phyloP scores from a whole-genome alignment of 805 yeast genomes.

The Zygosaccharomyces bailii region DNA sequence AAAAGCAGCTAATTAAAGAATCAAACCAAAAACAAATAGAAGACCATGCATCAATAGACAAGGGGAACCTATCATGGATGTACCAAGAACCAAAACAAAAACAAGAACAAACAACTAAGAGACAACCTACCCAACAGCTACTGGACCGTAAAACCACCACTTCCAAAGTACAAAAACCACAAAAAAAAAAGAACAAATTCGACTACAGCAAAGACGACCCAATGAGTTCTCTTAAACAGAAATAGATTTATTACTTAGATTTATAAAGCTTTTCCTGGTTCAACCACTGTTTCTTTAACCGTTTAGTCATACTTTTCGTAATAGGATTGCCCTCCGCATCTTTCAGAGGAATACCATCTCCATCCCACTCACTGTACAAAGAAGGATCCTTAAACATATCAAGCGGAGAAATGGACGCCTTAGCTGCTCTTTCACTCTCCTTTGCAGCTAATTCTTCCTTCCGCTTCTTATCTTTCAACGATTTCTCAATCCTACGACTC shows the following conservation, averaged over 20 bases:
- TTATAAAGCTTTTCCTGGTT: slow-evolving; percentile 79
- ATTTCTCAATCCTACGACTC: slow-evolving; percentile 54
- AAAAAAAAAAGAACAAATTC: slow-evolving; percentile 7
- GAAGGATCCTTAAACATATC: slow-evolving; percentile 67
- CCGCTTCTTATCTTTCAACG: slow-evolving; percentile 46
- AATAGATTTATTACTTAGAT: slow-evolving; percentile 9
- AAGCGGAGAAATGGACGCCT: slow-evolving; percentile 64
- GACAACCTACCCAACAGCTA: not conserved
- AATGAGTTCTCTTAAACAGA: slow-evolving; percentile 22
- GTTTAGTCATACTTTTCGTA: slow-evolving; percentile 81
- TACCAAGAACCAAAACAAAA: slow-evolving; percentile 51
- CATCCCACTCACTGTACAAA: slow-evolving; percentile 75
- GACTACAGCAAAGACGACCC: slow-evolving; percentile 30
- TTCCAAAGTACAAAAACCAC: slow-evolving; percentile 2
- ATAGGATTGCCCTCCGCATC: slow-evolving; percentile 77
- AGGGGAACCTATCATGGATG: slow-evolving; percentile 78
- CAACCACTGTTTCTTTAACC: slow-evolving; percentile 71
- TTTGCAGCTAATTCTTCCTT: slow-evolving; percentile 61
- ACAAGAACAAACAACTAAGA: not conserved
- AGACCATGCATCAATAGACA: slow-evolving; percentile 38
- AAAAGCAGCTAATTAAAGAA: slow-evolving; percentile 58
- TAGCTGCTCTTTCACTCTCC: slow-evolving; percentile 58
- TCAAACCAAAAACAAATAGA: slow-evolving; percentile 62
- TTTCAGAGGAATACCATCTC: slow-evolving; percentile 74
- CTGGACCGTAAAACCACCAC: not conserved